Evolutionary conservation across 768 basidiomycete genomes (phyloP).

Genomic region (Suillus discolor): DNA sequence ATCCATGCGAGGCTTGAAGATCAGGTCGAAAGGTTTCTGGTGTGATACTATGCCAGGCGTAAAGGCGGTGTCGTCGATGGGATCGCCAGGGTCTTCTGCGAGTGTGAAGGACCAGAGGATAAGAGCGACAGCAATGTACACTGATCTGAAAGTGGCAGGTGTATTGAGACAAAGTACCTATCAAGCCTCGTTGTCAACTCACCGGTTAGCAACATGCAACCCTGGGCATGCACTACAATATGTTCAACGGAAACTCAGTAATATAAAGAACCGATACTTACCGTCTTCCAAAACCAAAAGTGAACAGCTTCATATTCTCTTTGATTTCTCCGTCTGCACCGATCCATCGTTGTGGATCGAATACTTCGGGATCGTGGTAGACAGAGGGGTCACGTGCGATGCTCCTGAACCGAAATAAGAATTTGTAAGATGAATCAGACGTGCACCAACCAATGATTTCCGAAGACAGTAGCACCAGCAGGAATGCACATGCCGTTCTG

Average conservation of each 20-base stretch:
- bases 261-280: conserved; percentile 3
- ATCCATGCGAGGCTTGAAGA: conserved; percentile 51
- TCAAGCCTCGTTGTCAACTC: background rate
- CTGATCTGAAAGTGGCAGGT: conserved; percentile 41
- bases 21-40: conserved; percentile 58
- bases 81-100: conserved; percentile 44
- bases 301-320: conserved; percentile 46
- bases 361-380: conserved; percentile 56
- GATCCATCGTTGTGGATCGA: conserved; percentile 57
- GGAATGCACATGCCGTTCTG: conserved; percentile 39
- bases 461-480: conserved; percentile 35
- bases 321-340: conserved; percentile 43
- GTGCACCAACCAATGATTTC: conserved; percentile 29
- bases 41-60: conserved; percentile 65
- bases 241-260: background rate
- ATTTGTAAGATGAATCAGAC: background rate
- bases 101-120: conserved; percentile 67
- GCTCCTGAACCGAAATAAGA: conserved; percentile 30
- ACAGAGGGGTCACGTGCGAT: conserved; percentile 51
- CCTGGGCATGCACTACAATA: conserved; percentile 45
- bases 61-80: conserved; percentile 65
- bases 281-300: conserved; percentile 57
- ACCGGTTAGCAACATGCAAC: conserved; percentile 44
- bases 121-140: conserved; percentile 64
- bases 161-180: background rate